A percentile compares a stretch with the other conserved stretches of the same genome.
These are phyloP conservation scores for rapeseed (Brassica napus) DNA, from an alignment of 345 rosid genomes.

Conservation along the genomic window Da-Ae NC_063445.1:15148501-15149000, in stretches of 20 bases:
- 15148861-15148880: constrained; percentile 61
- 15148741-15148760: constrained; percentile 75
- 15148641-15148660: constrained; percentile 26
- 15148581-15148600: constrained; percentile 46
- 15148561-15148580: constrained; percentile 50
- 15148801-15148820: constrained; percentile 49
- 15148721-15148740: constrained; percentile 56
- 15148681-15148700: constrained; percentile 11
- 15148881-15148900: constrained; percentile 59
- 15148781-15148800: constrained; percentile 65
- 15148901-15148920: constrained; percentile 68
- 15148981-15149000: constrained; percentile 75
- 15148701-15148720: constrained; percentile 42
- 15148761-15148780: constrained; percentile 56
- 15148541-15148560: constrained; percentile 82
- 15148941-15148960: constrained; percentile 94
- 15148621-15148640: constrained; percentile 40
- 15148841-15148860: constrained; percentile 49
- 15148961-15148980: constrained; percentile 85
- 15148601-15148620: constrained; percentile 39
- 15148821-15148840: constrained; percentile 31
- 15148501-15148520: constrained; percentile 66
- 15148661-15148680: constrained; percentile 21
- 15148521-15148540: constrained; percentile 80
- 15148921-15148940: constrained; percentile 69